Conservation (phyloP, 768 basidiomycete genomes). For the Tylopilus intermedius region DNA sequence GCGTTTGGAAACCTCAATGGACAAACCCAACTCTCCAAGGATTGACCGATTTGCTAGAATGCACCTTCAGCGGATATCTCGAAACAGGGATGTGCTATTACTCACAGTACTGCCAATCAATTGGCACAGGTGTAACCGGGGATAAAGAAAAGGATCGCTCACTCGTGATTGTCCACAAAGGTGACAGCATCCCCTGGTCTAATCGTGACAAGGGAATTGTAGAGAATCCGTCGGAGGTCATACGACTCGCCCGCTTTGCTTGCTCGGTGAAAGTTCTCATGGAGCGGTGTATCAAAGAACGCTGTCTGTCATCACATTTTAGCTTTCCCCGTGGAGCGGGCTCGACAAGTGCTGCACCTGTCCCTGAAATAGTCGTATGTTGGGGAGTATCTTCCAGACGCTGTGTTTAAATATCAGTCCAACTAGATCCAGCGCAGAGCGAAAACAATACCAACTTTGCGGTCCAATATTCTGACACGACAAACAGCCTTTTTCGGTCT, state of each 20-base stretch:
- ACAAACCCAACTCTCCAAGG: conserved; percentile 77
- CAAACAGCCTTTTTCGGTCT: conserved; percentile 52
- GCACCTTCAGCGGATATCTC: background rate
- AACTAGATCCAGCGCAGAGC: background rate
- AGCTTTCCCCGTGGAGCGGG: background rate
- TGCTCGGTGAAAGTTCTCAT: conserved; percentile 76
- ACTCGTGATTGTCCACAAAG: conserved; percentile 91
- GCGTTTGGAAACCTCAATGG: background rate
- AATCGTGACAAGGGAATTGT: conserved; percentile 59
- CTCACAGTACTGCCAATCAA: conserved; percentile 54
- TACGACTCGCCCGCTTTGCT: conserved; percentile 61
- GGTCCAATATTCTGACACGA: conserved; percentile 80
- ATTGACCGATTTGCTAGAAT: conserved; percentile 61
- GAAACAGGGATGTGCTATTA: conserved; percentile 24
- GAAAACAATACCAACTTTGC: conserved; percentile 43
- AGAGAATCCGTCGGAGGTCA: conserved; percentile 72
- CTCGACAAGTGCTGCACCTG: conserved; percentile 39
- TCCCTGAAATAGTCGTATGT: conserved; percentile 59
- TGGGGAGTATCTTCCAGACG: conserved; percentile 47
- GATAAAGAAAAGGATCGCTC: conserved; percentile 23
- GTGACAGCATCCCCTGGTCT: conserved; percentile 82
- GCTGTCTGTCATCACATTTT: conserved; percentile 48
- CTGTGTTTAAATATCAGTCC: conserved; percentile 26
- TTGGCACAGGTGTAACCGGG: background rate
- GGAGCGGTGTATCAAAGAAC: conserved; percentile 90